Conservation (phyloP, 352 stramenopile genomes). For the Globisporangium mamillatum region DNA sequence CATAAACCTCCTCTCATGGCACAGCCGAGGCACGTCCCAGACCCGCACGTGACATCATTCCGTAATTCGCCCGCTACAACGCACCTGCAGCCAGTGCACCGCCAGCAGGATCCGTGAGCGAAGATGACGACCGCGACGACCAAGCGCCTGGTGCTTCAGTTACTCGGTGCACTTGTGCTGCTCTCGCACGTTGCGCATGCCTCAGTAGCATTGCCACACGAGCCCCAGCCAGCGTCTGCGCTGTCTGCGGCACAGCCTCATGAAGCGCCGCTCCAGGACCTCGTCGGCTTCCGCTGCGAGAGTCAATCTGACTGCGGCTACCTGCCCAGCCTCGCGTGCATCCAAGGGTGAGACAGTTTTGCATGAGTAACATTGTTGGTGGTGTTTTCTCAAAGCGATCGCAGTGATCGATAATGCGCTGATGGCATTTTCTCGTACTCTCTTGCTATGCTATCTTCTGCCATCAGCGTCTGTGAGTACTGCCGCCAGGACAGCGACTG, state of each 20-base stretch:
- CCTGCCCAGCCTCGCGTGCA: constrained; percentile 66
- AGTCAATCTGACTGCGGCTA: constrained; percentile 66
- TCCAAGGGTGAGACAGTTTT: constrained; percentile 38
- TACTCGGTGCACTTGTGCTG: neutral
- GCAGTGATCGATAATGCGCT: neutral
- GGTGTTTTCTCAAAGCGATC: neutral
- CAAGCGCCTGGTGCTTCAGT: constrained; percentile 7
- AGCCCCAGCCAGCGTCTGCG: neutral
- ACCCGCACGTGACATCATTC: neutral
- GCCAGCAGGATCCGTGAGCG: neutral
- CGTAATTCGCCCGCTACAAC: neutral
- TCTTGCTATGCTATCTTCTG: neutral
- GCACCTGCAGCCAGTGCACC: neutral
- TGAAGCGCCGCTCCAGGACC: constrained; percentile 28
- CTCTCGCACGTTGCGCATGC: neutral
- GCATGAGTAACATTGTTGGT: neutral
- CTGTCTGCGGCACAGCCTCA: neutral
- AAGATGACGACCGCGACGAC: neutral
- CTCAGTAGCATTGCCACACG: neutral
- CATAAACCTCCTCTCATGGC: neutral
- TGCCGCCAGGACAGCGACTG: constrained; percentile 64
- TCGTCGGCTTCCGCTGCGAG: constrained; percentile 43
- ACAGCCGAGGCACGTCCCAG: neutral
- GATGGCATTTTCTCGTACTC: neutral
- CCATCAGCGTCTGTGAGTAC: constrained; percentile 60